phyloP scores from a whole-genome alignment of 2,329 filamentous ascomycete species.

The Diplodia scrobiculata region DNA sequence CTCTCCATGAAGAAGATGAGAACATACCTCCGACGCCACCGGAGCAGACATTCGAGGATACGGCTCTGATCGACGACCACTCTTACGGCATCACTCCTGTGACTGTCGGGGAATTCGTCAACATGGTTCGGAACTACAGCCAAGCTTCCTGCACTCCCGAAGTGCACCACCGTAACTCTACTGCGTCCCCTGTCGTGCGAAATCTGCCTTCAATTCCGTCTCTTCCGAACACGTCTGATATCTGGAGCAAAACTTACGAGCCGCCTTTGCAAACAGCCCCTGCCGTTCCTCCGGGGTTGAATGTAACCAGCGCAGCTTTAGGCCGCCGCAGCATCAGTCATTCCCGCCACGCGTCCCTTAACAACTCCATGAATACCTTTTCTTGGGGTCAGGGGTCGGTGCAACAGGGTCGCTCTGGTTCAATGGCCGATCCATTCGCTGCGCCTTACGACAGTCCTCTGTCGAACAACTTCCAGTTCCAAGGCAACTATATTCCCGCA shows the following conservation, averaged over 20 bases:
- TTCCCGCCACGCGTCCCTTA: conserved; percentile 49
- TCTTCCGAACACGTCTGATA: conserved; percentile 43
- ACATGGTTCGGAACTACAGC: conserved; percentile 44
- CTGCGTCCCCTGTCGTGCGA: conserved; percentile 45
- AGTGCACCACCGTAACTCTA: conserved; percentile 36
- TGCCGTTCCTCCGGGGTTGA: conserved; percentile 33
- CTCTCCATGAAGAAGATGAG: conserved; percentile 48
- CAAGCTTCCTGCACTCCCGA: conserved; percentile 32
- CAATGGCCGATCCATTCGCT: conserved; percentile 21
- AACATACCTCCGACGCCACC: conserved; percentile 52
- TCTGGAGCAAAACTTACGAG: conserved; percentile 43
- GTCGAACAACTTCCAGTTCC: conserved; percentile 4
- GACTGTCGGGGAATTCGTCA: conserved; percentile 44
- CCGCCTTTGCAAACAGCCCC: conserved; percentile 37
- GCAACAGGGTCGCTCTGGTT: conserved; percentile 10
- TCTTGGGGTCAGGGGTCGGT: conserved; percentile 39
- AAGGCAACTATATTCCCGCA: conserved; percentile 7
- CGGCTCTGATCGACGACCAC: conserved; percentile 40
- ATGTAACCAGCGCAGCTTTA: conserved; percentile 3
- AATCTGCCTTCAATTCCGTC: conserved; percentile 42
- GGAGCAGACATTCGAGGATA: conserved; percentile 50
- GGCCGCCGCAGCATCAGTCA: conserved; percentile 34
- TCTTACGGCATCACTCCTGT: conserved; percentile 38
- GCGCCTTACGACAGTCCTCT: conserved; percentile 32
- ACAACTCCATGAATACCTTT: conserved; percentile 36